phyloP scores from a whole-genome alignment of 495 filamentous ascomycete genomes.

The Astrocystis sublimbata region DNA sequence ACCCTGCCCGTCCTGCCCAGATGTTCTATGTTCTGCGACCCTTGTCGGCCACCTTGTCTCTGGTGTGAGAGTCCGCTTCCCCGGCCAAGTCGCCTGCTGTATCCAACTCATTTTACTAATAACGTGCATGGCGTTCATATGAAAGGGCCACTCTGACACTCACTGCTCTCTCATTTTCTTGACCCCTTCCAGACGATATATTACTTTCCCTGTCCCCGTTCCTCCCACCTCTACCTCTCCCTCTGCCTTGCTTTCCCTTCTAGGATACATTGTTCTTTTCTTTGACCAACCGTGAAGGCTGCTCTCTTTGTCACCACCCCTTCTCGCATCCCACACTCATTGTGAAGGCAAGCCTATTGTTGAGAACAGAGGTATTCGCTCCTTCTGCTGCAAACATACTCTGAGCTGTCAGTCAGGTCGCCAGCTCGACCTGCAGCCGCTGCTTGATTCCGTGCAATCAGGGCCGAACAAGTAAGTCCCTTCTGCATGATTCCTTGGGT shows the following conservation, averaged over 20 bases:
- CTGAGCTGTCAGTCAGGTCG: constrained; percentile 33
- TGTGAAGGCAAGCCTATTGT: constrained; percentile 16
- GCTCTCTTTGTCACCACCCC: constrained; percentile 16
- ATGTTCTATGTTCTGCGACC: too few relatives aligned
- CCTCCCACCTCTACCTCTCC: background rate
- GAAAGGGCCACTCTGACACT: constrained; percentile 27
- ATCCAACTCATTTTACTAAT: constrained; percentile 35
- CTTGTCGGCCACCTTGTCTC: constrained; percentile 3
- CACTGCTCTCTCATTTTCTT: constrained; percentile 18
- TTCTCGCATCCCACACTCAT: constrained; percentile 6
- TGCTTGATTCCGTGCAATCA: constrained; percentile 34
- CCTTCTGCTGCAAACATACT: constrained; percentile 36
- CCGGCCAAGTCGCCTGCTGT: constrained; percentile 18
- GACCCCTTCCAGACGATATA: constrained; percentile 8
- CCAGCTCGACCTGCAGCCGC: constrained; percentile 35
- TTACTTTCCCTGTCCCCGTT: constrained; percentile 15
- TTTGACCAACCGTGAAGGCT: background rate
- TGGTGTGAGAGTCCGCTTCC: constrained; percentile 18
- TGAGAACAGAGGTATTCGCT: constrained; percentile 12
- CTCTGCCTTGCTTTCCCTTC: background rate
- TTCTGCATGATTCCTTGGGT: constrained; percentile 16
- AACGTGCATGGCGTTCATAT: constrained; percentile 22
- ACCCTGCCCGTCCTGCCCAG: too few relatives aligned
- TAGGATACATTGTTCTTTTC: constrained; percentile 11
- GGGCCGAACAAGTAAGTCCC: constrained; percentile 33